Conservation (phyloP, 345 rosid species). For the Murraya paniculata region DNA sequence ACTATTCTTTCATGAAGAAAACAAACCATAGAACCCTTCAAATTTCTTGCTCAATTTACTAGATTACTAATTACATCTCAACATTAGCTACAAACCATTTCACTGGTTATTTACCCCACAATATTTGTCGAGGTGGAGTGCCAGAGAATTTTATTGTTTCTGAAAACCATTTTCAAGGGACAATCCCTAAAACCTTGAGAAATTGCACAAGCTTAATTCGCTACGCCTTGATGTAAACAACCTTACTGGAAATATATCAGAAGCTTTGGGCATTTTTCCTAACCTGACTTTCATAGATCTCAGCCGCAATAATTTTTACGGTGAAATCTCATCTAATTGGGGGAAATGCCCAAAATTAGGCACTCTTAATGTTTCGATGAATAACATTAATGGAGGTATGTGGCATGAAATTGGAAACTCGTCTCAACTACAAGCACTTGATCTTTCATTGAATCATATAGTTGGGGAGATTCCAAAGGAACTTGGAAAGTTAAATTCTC, state of each 20-base stretch:
- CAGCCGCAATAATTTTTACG: background rate
- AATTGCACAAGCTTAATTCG: constrained; percentile 15
- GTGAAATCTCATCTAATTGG: background rate
- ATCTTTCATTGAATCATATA: constrained; percentile 17
- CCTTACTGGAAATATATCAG: background rate
- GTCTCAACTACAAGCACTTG: constrained; percentile 9
- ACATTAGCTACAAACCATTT: constrained; percentile 19
- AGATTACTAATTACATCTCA: too few species aligned
- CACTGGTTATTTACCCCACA: constrained; percentile 10
- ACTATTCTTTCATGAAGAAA: too few species aligned
- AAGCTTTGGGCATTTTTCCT: background rate
- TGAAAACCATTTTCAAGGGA: constrained; percentile 15
- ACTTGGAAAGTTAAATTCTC: constrained; percentile 15
- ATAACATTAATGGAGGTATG: background rate
- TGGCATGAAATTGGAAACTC: constrained; percentile 5
- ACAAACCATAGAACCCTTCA: too few species aligned
- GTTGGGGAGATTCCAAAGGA: constrained; percentile 19
- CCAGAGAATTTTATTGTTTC: background rate
- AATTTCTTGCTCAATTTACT: too few species aligned
- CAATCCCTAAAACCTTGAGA: constrained; percentile 14
- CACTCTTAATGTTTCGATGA: background rate
- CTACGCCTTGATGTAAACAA: background rate
- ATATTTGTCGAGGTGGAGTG: constrained; percentile 1
- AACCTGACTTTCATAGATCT: background rate
- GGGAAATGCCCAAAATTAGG: background rate